Conservation (phyloP, 371 early-diverging fungal genomes). For the Syncephalastrum racemosum region DNA sequence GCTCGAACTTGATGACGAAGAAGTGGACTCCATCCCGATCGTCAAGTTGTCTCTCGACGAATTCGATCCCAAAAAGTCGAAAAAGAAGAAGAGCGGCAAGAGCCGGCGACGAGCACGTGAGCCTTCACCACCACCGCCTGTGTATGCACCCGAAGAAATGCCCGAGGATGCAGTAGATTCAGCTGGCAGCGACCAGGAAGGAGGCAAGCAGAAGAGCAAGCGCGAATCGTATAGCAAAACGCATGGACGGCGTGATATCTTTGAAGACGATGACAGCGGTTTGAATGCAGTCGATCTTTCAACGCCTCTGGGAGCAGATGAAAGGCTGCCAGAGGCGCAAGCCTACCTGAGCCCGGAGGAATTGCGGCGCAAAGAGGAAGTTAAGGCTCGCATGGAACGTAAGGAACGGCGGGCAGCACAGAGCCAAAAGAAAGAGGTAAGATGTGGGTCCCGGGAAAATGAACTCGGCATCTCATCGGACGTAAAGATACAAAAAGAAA, state of each 20-base stretch:
- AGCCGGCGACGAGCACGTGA: slow-evolving; percentile 19
- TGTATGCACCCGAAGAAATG: slow-evolving; percentile 68
- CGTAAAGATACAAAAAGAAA: slow-evolving; percentile 29
- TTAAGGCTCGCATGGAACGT: slow-evolving; percentile 37
- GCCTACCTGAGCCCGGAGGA: slow-evolving; percentile 68
- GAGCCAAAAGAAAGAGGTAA: slow-evolving; percentile 16
- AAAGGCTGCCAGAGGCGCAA: slow-evolving; percentile 58
- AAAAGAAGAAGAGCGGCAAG: slow-evolving; percentile 30
- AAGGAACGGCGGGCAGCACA: slow-evolving; percentile 42
- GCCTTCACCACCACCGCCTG: slow-evolving; percentile 46
- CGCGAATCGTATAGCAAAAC: slow-evolving; percentile 25
- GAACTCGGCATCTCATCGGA: not conserved
- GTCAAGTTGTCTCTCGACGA: slow-evolving; percentile 72
- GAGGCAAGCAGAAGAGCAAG: slow-evolving; percentile 13
- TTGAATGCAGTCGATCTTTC: slow-evolving; percentile 61
- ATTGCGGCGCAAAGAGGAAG: slow-evolving; percentile 56
- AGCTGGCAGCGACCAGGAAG: slow-evolving; percentile 43
- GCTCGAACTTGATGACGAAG: slow-evolving; percentile 45
- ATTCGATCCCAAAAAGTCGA: slow-evolving; percentile 21
- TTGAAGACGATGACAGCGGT: slow-evolving; percentile 36
- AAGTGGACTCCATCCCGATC: slow-evolving; percentile 83
- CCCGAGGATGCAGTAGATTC: slow-evolving; percentile 61
- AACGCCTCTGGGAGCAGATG: slow-evolving; percentile 60
- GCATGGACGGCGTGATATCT: slow-evolving; percentile 37
- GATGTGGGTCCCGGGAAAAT: not conserved